Base-by-base conservation (phyloP, 352 stramenopile species). In the Globisporangium uncinulatum region DNA sequence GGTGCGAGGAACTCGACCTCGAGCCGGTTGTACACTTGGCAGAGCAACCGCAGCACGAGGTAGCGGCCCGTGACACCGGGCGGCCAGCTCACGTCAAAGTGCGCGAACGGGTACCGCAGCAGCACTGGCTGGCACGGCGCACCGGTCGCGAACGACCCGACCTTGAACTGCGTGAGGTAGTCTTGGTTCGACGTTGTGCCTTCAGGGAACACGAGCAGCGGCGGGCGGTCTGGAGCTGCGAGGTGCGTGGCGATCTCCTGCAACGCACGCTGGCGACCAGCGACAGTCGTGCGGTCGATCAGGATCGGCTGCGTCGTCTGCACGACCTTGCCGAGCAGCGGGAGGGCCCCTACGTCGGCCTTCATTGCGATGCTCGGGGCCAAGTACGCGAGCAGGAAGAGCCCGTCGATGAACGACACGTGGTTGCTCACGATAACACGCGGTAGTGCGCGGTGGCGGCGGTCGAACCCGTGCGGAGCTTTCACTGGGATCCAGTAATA, bases 81-180 rank as follows among this genome's bases (percentile, higher is more conserved):
- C 29, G 77, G 70, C 77, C 78, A 88, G 65, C 77, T 88, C 60
- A 90, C 70, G 62, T 90, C 78, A 52, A 88, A 86, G 58, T 90
- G 76, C 20, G 73, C 59, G 72, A 80, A 88, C 57, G 80, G 80
- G 36, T 90, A 90, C 10, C 67, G 67, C 13, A 90, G 49, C 36
- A 80, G 67, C n/a, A 90, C 67, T 2, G 78, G 78, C 59, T 83
- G 76, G 21, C 76, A 85, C 0, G 80, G 68, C 13, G 76, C 55
- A 4, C 76, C 80, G 4, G 72, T 73, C n/a, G 78, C 68, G 49
- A 91, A 91, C 6, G 78, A 83, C 2, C 80, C 80, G 19, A 86
- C 69, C 43, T 91, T 91, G 61, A 91, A 91, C 65, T 86, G 85
- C 47, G 74, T 88, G 11, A 91, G 57, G 47, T 74, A 83, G 39